Base-by-base conservation (phyloP, 2,329 filamentous ascomycete species). In the Cordyceps militaris region DNA sequence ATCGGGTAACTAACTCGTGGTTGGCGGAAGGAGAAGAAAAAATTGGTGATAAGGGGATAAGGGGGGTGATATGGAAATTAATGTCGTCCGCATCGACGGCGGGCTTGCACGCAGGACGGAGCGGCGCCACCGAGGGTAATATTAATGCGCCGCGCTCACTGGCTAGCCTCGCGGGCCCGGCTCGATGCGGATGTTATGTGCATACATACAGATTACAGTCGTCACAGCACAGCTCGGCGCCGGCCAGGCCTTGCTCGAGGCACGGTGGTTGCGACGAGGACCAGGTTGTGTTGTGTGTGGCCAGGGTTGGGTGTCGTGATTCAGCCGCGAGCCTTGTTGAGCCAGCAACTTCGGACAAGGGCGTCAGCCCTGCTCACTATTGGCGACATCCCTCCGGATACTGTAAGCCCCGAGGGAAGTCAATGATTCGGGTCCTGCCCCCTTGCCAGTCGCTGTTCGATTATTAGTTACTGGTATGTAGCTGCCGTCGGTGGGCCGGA, bases 81-180 rank as follows among this genome's bases (percentile, higher is more conserved):
- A 51, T 32, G 34, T 26, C 38, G 38, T 36, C 51, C 34, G 19
- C 51, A 54, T 54, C 40, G 28, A 44, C 28, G 36, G 50, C 49
- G 19, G 47, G 50, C 26, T 53, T 30, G 26, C 36, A 32, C 23
- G 14, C 24, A n/a, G 14, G 32, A 55, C 47, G 52, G 52, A 47
- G 21, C 21, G 43, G 43, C 52, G 52, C 52, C 30, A 55, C 52
- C 52, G 30, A 55, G 40, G 21, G 52, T 55, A 55, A 55, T 55
- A 55, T 47, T 36, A 55, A 55, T 55, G 42, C 52, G 16, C n/a
- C 1, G 23, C 26, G 42, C 52, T 55, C 36, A 53, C 24, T 53
- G 50, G 50, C 50, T 53, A 38, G 50, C 36, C 50, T 42, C 36
- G 50, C 26, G 34, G n/a, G 11, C 16, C 11, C 36, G 47, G 49